Evolutionary conservation across 495 filamentous ascomycete genomes (phyloP).

Genomic region (Podospora sp.): DNA sequence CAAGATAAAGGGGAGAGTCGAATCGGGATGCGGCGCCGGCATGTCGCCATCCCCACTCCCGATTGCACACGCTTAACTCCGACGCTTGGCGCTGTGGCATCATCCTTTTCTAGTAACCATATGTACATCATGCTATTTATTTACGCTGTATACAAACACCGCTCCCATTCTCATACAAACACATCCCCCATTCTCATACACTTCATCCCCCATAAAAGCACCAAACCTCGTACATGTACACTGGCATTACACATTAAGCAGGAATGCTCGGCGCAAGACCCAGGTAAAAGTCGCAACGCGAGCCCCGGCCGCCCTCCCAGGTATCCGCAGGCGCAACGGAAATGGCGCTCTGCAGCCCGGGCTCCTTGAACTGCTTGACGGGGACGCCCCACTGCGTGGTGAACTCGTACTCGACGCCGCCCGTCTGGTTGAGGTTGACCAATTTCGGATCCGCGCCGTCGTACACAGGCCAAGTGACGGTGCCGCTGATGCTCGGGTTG

Average conservation of each 20-base stretch:
- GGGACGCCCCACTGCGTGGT: conserved; percentile 30
- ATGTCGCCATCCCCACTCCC: conserved; percentile 17
- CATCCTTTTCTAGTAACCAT: no score
- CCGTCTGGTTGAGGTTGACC: conserved; percentile 59
- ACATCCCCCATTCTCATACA: no score
- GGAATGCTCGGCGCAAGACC: conserved; percentile 45
- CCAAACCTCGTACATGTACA: no score
- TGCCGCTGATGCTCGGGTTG: conserved; percentile 54
- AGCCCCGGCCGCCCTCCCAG: conserved; percentile 62
- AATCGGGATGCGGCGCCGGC: conserved; percentile 10
- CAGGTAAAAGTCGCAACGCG: conserved; percentile 59
- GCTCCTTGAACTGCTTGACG: conserved; percentile 37
- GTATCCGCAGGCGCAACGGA: conserved; percentile 48
- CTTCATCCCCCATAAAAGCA: no score
- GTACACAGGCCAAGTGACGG: conserved; percentile 49
- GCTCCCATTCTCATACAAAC: no score
- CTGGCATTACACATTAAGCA: conserved; percentile 28
- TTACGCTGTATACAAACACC: no score
- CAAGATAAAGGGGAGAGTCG: background rate
- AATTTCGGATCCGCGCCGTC: conserved; percentile 37
- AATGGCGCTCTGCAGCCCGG: conserved; percentile 54
- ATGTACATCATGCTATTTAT: no score
- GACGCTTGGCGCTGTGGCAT: background rate
- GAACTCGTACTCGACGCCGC: conserved; percentile 41
- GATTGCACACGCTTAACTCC: background rate